A percentile compares a stretch with the other conserved stretches of the same genome.
phyloP scores from a whole-genome alignment of 202 grass and related monocot species.

The Panicum hallii region DNA sequence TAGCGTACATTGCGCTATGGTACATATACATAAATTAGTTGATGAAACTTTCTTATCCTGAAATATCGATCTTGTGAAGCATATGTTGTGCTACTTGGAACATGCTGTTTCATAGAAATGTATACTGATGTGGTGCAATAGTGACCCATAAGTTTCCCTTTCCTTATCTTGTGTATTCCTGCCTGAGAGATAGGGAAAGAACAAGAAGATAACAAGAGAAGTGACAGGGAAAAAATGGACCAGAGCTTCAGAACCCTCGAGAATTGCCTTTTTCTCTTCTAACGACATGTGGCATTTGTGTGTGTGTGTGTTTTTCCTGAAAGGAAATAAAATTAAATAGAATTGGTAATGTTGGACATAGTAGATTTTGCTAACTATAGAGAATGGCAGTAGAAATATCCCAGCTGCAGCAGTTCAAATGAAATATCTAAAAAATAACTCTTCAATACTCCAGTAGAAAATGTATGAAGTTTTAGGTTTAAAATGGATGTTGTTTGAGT shows the following conservation, averaged over 20 bases:
- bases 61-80: slow-evolving; percentile 34
- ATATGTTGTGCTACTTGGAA: slow-evolving; percentile 35
- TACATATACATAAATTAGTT: slow-evolving; percentile 2
- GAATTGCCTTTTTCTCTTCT: neutral
- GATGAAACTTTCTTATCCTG: slow-evolving; percentile 20
- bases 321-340: neutral
- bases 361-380: neutral
- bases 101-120: slow-evolving; percentile 42
- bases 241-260: neutral
- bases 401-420: neutral
- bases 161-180: slow-evolving; percentile 47
- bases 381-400: neutral
- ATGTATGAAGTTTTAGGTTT: neutral
- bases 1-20: neutral
- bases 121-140: slow-evolving; percentile 50
- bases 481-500: neutral
- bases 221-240: neutral
- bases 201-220: slow-evolving; percentile 14
- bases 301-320: neutral
- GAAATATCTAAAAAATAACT: neutral
- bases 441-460: neutral
- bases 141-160: slow-evolving; percentile 43
- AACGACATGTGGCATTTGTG: neutral
- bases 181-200: slow-evolving; percentile 25
- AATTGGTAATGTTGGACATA: neutral